These are phyloP conservation scores for Ehretia macrophylla DNA, from an alignment of 257 asterid species.

Conservation along the genomic window DNA sequence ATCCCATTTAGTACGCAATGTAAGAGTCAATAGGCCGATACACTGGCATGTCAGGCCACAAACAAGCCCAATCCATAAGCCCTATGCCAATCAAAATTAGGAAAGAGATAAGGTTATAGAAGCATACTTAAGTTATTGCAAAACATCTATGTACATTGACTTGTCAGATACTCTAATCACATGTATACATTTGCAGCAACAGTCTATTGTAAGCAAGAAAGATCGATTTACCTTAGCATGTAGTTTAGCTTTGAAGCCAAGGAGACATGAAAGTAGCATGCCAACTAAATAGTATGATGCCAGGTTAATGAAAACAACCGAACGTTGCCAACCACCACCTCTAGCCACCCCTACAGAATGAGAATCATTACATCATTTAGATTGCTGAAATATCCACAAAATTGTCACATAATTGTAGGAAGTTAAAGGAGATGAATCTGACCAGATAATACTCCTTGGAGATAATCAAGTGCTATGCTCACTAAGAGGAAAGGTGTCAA, in stretches of 20 bases:
- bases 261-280: conserved; percentile 50
- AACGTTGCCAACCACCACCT: conserved; percentile 84
- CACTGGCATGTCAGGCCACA: conserved; percentile 60
- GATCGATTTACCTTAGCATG: conserved; percentile 45
- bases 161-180: too few species aligned
- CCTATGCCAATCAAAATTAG: conserved; percentile 28
- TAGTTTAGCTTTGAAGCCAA: conserved; percentile 49
- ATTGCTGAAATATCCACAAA: neutral
- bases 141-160: too few species aligned
- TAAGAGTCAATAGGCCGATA: conserved; percentile 44
- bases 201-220: neutral
- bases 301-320: conserved; percentile 50
- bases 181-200: too few species aligned
- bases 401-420: neutral
- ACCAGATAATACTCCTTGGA: conserved; percentile 76
- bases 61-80: conserved; percentile 67
- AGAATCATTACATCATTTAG: neutral
- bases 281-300: conserved; percentile 64
- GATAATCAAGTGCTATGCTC: conserved; percentile 52
- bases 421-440: neutral
- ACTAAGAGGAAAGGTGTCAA: conserved; percentile 56
- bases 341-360: conserved; percentile 61
- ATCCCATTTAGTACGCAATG: conserved; percentile 52
- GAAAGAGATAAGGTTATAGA: neutral
- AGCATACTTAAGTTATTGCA: too few species aligned